Base-by-base conservation (phyloP, 2,329 filamentous ascomycete genomes). In the Alternaria ethzedia region DNA sequence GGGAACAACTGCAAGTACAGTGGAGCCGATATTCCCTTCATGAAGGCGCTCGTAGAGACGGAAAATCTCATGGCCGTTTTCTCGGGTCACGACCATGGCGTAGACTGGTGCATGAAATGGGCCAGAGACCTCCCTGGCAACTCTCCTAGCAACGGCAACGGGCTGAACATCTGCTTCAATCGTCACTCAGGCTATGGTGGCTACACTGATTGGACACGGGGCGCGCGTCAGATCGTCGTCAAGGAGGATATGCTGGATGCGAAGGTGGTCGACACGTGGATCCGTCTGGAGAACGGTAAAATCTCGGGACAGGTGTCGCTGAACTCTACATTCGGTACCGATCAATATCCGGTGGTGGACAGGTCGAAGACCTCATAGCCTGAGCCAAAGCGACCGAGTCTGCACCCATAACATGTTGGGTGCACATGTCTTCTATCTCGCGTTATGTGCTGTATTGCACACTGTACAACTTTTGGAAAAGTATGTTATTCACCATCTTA, bases 111-210 rank as follows among this genome's bases (percentile, higher is more conserved):
- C 79, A 77, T 82, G 79, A 80, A 79, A 70, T 81, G 80, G 81
- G 59, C 66, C 6, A 64, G 67, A 25, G 61, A 69, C 23, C 71
- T 80, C 4, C 68, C 76, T 1, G 69, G 67, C 12, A 75, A 72
- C 47, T 74, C 73, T n/a, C 72, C 71, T 17, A 25, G 79, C 2
- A 77, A 75, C 0, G 85, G 83, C 1, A 84, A 82, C 59, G 83
- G 83, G 2, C 56, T 82, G 6, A 74, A 79, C 46, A 62, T 85
- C 68, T 91, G 90, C 70, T 88, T 87, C 67, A 88, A 88, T 6
- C 87, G 90, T 67, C 89, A 90, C 68, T 86, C 88, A 0, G 90
- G 90, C 0, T 92, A 92, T 59, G 90, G 90, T 0, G 90, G 90
- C 0, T 92, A 92, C 68, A 88, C 89, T 0, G 68, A 83, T 49